Conservation (phyloP, 768 basidiomycete species). For the Auriscalpium microsporum region DNA sequence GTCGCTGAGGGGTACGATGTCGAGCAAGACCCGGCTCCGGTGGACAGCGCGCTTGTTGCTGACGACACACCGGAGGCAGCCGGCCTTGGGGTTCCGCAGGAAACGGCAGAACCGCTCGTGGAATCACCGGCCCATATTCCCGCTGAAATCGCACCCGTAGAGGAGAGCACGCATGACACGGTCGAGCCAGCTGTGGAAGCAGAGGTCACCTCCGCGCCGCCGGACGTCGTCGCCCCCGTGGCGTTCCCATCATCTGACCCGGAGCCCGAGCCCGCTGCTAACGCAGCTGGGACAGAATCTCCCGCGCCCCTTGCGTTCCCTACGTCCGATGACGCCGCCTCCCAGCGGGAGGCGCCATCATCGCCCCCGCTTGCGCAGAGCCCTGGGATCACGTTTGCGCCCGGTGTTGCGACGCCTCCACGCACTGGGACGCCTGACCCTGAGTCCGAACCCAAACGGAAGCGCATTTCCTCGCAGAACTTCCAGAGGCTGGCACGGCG, state of each 20-base stretch:
- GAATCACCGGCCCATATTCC: constrained; percentile 6
- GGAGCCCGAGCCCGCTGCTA: constrained; percentile 14
- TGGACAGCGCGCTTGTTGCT: constrained; percentile 3
- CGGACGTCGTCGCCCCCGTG: constrained; percentile 25
- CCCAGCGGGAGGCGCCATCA: constrained; percentile 24
- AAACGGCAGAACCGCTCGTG: constrained; percentile 5
- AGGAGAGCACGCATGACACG: not conserved
- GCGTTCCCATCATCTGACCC: constrained; percentile 26
- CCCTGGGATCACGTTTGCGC: constrained; percentile 62
- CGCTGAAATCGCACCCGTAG: constrained; percentile 6
- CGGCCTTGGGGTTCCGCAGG: constrained; percentile 2
- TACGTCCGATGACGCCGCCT: constrained; percentile 23
- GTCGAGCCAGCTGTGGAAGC: not conserved
- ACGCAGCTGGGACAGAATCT: constrained; percentile 28
- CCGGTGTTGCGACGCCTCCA: constrained; percentile 45
- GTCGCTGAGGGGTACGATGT: constrained; percentile 39
- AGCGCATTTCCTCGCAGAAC: constrained; percentile 77
- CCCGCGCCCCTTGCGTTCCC: constrained; percentile 26
- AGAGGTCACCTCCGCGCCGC: constrained; percentile 18
- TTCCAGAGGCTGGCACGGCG: constrained; percentile 73
- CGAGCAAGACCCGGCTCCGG: constrained; percentile 10
- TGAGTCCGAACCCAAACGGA: constrained; percentile 69
- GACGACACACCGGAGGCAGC: not conserved
- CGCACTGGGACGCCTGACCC: constrained; percentile 67
- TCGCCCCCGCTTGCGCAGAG: constrained; percentile 13